phyloP scores from a whole-genome alignment of 108 stramenopile species.

The Aureococcus anophagefferens region DNA sequence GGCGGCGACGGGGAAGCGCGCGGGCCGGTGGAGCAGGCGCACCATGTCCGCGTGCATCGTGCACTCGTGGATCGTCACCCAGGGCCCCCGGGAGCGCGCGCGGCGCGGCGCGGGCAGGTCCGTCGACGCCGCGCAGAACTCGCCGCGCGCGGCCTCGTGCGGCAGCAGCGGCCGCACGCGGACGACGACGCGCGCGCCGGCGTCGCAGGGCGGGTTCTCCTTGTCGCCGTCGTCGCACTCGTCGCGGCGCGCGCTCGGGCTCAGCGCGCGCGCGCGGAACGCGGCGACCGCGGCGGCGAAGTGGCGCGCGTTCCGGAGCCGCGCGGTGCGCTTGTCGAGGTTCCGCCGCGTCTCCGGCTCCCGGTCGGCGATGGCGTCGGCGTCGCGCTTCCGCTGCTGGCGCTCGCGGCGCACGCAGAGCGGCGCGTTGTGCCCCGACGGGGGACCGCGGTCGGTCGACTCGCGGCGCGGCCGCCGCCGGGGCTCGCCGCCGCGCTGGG shows the following conservation, averaged over 20 bases:
- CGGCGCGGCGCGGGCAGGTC: neutral
- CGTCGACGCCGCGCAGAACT: neutral
- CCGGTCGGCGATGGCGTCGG: neutral
- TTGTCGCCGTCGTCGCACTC: neutral
- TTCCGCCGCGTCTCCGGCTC: slow-evolving; percentile 16
- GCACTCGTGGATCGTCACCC: slow-evolving; percentile 41
- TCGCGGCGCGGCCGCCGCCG: neutral
- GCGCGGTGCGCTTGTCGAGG: slow-evolving; percentile 45
- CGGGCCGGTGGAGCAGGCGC: slow-evolving; percentile 39
- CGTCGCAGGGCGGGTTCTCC: neutral
- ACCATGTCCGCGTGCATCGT: slow-evolving; percentile 56
- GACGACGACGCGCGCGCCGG: neutral
- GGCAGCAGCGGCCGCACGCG: neutral
- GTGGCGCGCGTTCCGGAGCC: slow-evolving; percentile 31
- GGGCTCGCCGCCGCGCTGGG: too few species aligned
- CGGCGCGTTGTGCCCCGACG: too few species aligned
- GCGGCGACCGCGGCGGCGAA: slow-evolving; percentile 31
- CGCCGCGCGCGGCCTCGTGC: neutral
- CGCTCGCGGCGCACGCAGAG: neutral
- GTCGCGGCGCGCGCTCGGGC: neutral
- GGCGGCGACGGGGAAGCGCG: slow-evolving; percentile 32
- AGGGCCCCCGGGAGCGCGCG: neutral
- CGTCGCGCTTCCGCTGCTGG: neutral
- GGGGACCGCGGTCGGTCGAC: neutral
- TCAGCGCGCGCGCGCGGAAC: slow-evolving; percentile 8